Percentiles rank a stretch among this genome's conserved stretches.
Conservation (phyloP, 2,329 filamentous ascomycete species). For the Clonostachys sp. region DNA sequence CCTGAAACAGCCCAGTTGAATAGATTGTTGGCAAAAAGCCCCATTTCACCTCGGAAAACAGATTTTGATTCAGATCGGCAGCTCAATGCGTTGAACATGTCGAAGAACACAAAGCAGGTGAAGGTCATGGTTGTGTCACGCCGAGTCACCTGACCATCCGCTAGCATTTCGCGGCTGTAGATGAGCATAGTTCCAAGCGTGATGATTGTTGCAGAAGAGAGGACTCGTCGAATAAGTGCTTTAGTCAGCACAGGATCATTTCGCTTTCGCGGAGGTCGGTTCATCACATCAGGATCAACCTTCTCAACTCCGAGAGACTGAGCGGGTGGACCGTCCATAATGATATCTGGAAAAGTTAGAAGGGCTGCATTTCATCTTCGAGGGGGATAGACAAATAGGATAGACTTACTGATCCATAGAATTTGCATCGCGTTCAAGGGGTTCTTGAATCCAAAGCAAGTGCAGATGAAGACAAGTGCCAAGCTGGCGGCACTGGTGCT, state of each 20-base stretch:
- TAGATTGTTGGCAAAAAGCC: conserved; percentile 80
- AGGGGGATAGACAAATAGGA: neutral
- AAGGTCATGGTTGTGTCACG: conserved; percentile 99
- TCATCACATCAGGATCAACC: conserved; percentile 93
- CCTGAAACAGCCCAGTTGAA: conserved; percentile 95
- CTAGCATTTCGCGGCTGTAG: conserved; percentile 86
- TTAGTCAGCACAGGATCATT: conserved; percentile 88
- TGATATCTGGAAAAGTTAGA: conserved; percentile 67
- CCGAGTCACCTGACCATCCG: conserved; percentile 76
- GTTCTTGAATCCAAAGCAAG: conserved; percentile 87
- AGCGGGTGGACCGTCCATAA: conserved; percentile 97
- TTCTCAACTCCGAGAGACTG: conserved; percentile 95
- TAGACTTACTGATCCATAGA: conserved; percentile 90
- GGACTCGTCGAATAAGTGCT: conserved; percentile 75
- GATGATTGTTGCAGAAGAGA: conserved; percentile 84
- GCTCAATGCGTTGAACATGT: conserved; percentile 98
- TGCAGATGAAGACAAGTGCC: conserved; percentile 87
- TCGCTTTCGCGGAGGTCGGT: conserved; percentile 75
- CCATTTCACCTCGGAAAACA: conserved; percentile 78
- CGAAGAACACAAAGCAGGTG: conserved; percentile 96
- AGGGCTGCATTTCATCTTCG: neutral
- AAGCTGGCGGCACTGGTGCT: conserved; percentile 94
- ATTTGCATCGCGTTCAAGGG: conserved; percentile 99
- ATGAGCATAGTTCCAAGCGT: conserved; percentile 89
- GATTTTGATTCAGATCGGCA: conserved; percentile 92